phyloP scores from a whole-genome alignment of 768 basidiomycete species.

The Pisolithus microcarpus region DNA sequence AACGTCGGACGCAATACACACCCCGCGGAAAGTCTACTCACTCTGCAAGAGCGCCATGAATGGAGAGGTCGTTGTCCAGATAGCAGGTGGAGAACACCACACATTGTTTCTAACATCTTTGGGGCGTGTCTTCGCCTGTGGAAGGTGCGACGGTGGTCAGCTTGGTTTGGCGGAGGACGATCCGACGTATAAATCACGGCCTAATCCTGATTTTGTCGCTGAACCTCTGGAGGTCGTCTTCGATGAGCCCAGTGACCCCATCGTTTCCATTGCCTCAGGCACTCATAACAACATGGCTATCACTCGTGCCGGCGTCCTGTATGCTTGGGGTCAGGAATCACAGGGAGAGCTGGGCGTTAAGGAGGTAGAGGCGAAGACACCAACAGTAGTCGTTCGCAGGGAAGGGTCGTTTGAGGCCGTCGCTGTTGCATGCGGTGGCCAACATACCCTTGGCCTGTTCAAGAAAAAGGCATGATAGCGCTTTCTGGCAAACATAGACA shows the following conservation, averaged over 20 bases:
- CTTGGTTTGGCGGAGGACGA: conserved; percentile 71
- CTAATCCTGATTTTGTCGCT: conserved; percentile 50
- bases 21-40: conserved; percentile 57
- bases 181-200: conserved; percentile 49
- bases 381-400: conserved; percentile 60
- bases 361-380: conserved; percentile 55
- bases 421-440: conserved; percentile 64
- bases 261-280: conserved; percentile 61
- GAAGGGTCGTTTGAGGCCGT: conserved; percentile 54
- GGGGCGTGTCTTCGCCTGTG: conserved; percentile 82
- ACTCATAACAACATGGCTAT: conserved; percentile 68
- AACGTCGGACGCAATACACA: conserved; percentile 49
- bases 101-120: conserved; percentile 79
- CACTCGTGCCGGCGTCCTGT: conserved; percentile 59
- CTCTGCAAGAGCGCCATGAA: conserved; percentile 56
- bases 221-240: conserved; percentile 63
- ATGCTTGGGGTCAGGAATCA: conserved; percentile 72
- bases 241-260: conserved; percentile 55
- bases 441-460: conserved; percentile 69
- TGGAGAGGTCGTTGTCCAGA: conserved; percentile 62
- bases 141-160: conserved; percentile 78
- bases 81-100: conserved; percentile 83
- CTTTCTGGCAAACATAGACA: too few relatives aligned
- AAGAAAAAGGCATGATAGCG: conserved; percentile 44
- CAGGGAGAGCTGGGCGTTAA: conserved; percentile 69